Percentiles rank a stretch among this genome's conserved stretches.
phyloP scores from a whole-genome alignment of 176 grass and related monocot species.

The Luzula sylvatica region DNA sequence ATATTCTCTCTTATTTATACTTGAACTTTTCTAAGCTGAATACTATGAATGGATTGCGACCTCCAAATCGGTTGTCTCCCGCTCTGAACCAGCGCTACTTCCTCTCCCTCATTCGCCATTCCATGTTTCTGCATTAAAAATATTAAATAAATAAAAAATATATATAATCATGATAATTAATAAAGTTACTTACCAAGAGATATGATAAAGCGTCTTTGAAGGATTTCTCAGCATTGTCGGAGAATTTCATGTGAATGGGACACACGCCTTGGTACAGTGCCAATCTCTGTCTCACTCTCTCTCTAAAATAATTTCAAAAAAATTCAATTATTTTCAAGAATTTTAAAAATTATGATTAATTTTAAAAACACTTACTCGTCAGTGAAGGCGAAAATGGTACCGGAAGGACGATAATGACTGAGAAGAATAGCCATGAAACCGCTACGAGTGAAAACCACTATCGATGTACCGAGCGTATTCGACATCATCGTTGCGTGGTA shows the following conservation, averaged over 20 bases:
- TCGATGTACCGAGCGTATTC: constrained; percentile 86
- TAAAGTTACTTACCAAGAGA: constrained; percentile 68
- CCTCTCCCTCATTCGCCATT: constrained; percentile 84
- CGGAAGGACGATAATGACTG: constrained; percentile 80
- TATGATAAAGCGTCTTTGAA: constrained; percentile 75
- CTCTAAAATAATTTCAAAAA: constrained; percentile 34
- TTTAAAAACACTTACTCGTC: too few relatives aligned
- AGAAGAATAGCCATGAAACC: constrained; percentile 97
- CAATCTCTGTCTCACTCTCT: constrained; percentile 87
- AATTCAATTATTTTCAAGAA: neutral
- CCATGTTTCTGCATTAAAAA: constrained; percentile 54
- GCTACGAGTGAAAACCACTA: constrained; percentile 92
- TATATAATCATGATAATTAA: constrained; percentile 7
- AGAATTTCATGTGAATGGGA: constrained; percentile 73
- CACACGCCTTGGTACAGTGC: constrained; percentile 94
- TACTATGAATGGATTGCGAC: constrained; percentile 92
- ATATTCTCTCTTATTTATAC: neutral
- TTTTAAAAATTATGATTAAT: too few relatives aligned
- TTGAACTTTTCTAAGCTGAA: constrained; percentile 82
- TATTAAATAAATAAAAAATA: neutral
- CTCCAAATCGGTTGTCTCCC: constrained; percentile 87
- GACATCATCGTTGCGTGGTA: constrained; percentile 99
- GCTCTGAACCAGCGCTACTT: constrained; percentile 91
- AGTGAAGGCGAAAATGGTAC: constrained; percentile 99
- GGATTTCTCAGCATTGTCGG: constrained; percentile 68